Percentiles rank a stretch among this genome's conserved stretches.
Conservation (phyloP, 495 filamentous ascomycete genomes). For the Daldinia grandis region DNA sequence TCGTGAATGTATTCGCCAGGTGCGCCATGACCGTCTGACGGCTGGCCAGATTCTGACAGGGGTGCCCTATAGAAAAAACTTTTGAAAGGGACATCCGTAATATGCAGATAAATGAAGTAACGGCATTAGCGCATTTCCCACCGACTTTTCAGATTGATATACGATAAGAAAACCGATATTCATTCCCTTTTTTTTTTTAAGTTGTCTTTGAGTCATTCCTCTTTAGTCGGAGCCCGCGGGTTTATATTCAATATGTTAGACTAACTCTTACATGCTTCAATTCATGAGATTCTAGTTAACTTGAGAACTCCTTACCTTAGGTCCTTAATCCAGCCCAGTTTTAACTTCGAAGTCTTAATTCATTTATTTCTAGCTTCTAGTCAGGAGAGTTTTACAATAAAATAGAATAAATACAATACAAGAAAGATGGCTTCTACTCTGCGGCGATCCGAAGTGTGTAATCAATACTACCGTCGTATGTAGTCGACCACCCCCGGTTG, state of each 20-base stretch:
- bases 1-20: too few species aligned
- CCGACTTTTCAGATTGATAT: background rate
- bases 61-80: too few species aligned
- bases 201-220: background rate
- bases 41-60: too few species aligned
- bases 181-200: background rate
- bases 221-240: background rate
- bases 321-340: too few species aligned
- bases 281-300: background rate
- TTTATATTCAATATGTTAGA: background rate
- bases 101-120: background rate
- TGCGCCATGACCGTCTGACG: too few species aligned
- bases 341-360: too few species aligned
- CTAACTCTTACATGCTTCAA: background rate
- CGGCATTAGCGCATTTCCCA: background rate
- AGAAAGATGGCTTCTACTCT: background rate
- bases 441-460: background rate
- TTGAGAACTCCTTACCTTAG: too few species aligned
- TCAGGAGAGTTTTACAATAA: background rate
- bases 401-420: background rate
- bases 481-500: conserved; percentile 3
- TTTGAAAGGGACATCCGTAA: too few species aligned
- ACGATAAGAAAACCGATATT: background rate
- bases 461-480: background rate
- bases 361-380: too few species aligned